Conservation (phyloP, 2,329 filamentous ascomycete species). For the Curvularia sp. region DNA sequence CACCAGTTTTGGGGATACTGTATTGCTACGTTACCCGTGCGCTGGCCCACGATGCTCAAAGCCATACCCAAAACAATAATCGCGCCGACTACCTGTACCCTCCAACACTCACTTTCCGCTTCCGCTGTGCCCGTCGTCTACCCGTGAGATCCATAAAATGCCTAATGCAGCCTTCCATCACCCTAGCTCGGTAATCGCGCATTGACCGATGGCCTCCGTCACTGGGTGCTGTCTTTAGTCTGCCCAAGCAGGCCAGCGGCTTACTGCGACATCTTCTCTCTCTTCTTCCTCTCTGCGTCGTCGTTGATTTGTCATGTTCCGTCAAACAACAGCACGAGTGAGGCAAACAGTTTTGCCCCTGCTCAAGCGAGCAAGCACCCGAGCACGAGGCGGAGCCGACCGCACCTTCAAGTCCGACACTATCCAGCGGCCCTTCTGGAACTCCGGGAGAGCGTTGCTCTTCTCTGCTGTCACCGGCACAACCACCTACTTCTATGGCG, state of each 20-base stretch:
- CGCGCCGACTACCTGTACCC: conserved; percentile 49
- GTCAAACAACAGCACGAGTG: conserved; percentile 37
- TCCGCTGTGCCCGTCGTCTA: conserved; percentile 29
- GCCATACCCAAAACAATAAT: conserved; percentile 34
- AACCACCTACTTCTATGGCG: conserved; percentile 61
- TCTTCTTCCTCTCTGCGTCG: conserved; percentile 17
- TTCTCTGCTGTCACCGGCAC: conserved; percentile 60
- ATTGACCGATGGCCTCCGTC: conserved; percentile 37
- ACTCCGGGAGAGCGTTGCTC: conserved; percentile 57
- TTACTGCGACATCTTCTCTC: conserved; percentile 14
- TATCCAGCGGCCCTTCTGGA: conserved; percentile 54
- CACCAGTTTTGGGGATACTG: conserved; percentile 15
- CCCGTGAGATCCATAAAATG: conserved; percentile 40
- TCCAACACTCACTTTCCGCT: conserved; percentile 46
- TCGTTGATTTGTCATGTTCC: conserved; percentile 41
- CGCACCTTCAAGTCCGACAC: conserved; percentile 28
- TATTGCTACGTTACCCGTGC: conserved; percentile 44
- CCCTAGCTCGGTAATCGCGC: conserved; percentile 26
- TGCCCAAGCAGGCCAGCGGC: conserved; percentile 23
- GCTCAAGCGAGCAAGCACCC: conserved; percentile 38
- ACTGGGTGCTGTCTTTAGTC: conserved; percentile 29
- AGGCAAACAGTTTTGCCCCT: conserved; percentile 40
- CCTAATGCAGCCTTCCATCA: conserved; percentile 30
- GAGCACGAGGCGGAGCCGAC: conserved; percentile 38
- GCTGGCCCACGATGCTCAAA: conserved; percentile 38